phyloP scores from a whole-genome alignment of 75 land plant genomes.

The Gnetum montanum region DNA sequence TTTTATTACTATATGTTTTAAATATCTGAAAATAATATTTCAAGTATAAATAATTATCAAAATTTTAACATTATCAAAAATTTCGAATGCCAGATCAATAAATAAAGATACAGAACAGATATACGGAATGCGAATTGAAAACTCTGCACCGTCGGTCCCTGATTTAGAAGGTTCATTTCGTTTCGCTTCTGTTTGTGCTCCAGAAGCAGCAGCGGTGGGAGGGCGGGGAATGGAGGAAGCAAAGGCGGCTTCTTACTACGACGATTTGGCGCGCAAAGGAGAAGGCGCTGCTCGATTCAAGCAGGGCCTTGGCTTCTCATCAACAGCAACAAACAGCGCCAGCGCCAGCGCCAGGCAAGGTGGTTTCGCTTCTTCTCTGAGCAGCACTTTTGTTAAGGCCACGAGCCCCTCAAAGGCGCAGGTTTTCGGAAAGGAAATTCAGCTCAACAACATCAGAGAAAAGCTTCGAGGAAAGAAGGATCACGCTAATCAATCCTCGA shows the following conservation, averaged over 20 bases:
- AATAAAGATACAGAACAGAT: too few species aligned
- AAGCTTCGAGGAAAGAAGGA: conserved; percentile 27
- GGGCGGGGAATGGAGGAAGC: conserved; percentile 83
- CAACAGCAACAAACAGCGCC: conserved; percentile 9
- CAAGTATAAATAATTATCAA: too few species aligned
- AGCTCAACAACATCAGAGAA: conserved; percentile 34
- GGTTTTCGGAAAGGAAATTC: conserved; percentile 21
- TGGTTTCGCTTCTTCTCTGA: conserved; percentile 12
- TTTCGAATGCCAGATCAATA: too few species aligned
- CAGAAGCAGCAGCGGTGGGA: too few species aligned
- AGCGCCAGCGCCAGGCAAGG: neutral
- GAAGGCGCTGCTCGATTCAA: conserved; percentile 71
- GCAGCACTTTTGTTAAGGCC: conserved; percentile 46
- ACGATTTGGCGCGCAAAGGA: conserved; percentile 70
- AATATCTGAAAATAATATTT: too few species aligned
- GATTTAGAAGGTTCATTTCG: too few species aligned
- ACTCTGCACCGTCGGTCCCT: too few species aligned
- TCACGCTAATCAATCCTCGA: conserved; percentile 3
- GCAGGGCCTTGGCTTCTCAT: conserved; percentile 72
- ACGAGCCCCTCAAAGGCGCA: conserved; percentile 24
- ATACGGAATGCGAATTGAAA: too few species aligned
- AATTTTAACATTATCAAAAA: too few species aligned
- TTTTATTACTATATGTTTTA: too few species aligned
- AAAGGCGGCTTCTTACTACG: conserved; percentile 79
- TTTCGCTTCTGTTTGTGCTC: too few species aligned